Conservation (phyloP, 129 eudicot genomes). For the Kitagawia praeruptora region DNA sequence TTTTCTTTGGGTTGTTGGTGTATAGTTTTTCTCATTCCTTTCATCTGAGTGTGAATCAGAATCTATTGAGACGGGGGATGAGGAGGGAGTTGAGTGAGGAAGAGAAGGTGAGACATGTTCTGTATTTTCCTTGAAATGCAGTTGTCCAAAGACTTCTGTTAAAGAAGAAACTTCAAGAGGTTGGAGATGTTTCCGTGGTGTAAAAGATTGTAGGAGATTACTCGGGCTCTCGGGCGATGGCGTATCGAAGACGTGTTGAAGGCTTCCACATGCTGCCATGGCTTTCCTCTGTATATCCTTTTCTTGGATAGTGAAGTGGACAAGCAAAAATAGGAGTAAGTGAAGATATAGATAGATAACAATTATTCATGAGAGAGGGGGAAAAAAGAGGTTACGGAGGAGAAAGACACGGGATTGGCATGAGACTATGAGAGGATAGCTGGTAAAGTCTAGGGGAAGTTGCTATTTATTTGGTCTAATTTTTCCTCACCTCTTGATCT, state of each 20-base stretch:
- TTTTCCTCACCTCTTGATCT: constrained; percentile 12
- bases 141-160: constrained; percentile 51
- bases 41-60: not conserved
- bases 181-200: constrained; percentile 44
- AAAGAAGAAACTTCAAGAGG: constrained; percentile 18
- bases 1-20: not conserved
- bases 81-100: constrained; percentile 8
- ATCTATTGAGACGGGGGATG: not conserved
- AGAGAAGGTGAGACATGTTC: constrained; percentile 3
- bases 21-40: not conserved
- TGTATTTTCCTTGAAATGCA: constrained; percentile 37
- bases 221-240: constrained; percentile 40
- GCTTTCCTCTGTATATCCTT: constrained; percentile 9
- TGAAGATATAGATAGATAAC: not conserved
- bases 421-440: constrained; percentile 18
- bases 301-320: not conserved
- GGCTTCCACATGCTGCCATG: constrained; percentile 82
- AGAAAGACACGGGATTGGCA: constrained; percentile 21
- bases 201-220: constrained; percentile 32
- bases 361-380: not conserved
- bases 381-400: constrained; percentile 12
- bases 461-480: constrained; percentile 43
- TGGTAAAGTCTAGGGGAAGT: constrained; percentile 39
- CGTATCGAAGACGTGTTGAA: constrained; percentile 65
- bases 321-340: not conserved